phyloP scores from a whole-genome alignment of 2,329 filamentous ascomycete genomes.

The Fusarium continuum region DNA sequence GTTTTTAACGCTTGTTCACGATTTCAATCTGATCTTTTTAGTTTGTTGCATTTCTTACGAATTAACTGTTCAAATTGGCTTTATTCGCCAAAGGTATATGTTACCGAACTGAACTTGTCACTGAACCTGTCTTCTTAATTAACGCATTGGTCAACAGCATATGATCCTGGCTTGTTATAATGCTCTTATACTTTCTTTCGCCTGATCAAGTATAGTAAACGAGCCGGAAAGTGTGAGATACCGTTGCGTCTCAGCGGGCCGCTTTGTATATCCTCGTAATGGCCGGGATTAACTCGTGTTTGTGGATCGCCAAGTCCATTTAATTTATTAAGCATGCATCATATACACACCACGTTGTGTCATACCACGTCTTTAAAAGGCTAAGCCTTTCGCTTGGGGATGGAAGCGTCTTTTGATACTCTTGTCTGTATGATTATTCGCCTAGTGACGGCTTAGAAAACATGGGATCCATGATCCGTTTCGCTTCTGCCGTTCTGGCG shows the following conservation, averaged over 20 bases:
- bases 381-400: no score
- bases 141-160: no score
- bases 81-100: no score
- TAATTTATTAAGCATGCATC: constrained; percentile 5
- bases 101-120: background rate
- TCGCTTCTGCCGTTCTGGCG: constrained; percentile 13
- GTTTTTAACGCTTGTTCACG: no score
- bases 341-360: background rate
- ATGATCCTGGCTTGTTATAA: background rate
- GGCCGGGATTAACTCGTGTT: constrained; percentile 22
- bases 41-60: no score
- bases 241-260: background rate
- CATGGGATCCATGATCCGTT: background rate
- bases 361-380: background rate
- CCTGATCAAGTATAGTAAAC: background rate
- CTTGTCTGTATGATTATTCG: background rate
- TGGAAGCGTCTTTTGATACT: no score
- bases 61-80: no score
- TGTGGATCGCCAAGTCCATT: background rate
- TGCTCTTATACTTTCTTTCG: no score
- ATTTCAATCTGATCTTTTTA: no score
- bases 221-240: background rate
- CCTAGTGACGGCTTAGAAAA: background rate
- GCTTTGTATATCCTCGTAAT: background rate
- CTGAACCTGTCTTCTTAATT: background rate